These are phyloP conservation scores for Coleophoma crateriformis DNA, from an alignment of 2,329 filamentous ascomycete genomes.

Conservation along the genomic window DNA sequence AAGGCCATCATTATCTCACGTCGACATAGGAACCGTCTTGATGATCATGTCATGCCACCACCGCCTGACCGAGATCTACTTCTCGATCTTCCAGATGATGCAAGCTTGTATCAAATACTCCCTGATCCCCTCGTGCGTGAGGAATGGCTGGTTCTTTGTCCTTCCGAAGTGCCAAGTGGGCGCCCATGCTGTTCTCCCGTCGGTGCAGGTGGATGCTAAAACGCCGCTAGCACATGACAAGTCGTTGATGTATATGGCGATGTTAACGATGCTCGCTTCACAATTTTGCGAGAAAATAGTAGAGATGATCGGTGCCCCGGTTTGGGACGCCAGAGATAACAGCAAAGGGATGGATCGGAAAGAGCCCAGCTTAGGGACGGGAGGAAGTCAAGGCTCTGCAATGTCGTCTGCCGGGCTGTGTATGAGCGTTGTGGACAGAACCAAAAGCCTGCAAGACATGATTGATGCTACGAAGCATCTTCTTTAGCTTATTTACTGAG, in stretches of 20 bases:
- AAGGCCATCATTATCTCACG: background rate
- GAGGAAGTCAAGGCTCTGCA: no score
- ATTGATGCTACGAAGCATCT: background rate
- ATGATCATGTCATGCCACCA: slow-evolving; percentile 4
- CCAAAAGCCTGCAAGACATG: background rate
- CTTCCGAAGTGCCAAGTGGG: slow-evolving; percentile 5
- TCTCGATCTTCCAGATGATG: slow-evolving; percentile 6
- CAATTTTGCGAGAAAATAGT: slow-evolving; percentile 1
- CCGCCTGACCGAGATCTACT: slow-evolving; percentile 3
- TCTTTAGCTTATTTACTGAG: background rate
- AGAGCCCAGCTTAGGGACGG: no score
- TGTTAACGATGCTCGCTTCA: slow-evolving; percentile 4
- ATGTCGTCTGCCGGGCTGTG: background rate
- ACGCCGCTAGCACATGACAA: background rate
- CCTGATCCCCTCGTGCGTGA: background rate
- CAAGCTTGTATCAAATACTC: slow-evolving; percentile 5
- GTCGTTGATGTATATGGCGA: slow-evolving; percentile 5
- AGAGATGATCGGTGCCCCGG: background rate
- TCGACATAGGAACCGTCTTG: slow-evolving; percentile 4
- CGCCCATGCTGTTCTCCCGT: background rate
- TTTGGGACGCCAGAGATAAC: background rate
- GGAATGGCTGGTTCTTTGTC: background rate
- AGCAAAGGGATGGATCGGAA: background rate
- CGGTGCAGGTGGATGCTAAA: slow-evolving; percentile 3
- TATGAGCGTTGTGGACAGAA: background rate